Conservation (phyloP, 2,329 filamentous ascomycete species). For the Fusarium circinatum region DNA sequence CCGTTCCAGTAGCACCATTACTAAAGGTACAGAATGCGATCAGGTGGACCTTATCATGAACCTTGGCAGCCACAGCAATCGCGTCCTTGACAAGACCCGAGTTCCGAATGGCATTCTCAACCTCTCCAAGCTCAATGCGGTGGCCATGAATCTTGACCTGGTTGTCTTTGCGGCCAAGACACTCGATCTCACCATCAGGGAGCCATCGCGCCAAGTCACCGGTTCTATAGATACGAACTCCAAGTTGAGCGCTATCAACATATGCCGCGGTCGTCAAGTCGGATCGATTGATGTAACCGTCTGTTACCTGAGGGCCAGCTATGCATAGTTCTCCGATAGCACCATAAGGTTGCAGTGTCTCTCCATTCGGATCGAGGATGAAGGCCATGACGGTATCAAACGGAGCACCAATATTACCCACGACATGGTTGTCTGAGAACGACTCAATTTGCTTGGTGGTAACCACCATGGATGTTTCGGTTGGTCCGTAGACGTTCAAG, state of each 20-base stretch:
- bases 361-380: not conserved
- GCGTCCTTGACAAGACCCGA: not conserved
- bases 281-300: not conserved
- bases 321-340: not conserved
- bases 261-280: not conserved
- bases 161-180: slow-evolving; percentile 40
- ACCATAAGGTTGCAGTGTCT: not conserved
- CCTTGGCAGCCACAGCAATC: not conserved
- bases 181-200: slow-evolving; percentile 23
- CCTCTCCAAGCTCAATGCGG: slow-evolving; percentile 43
- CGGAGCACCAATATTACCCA: not conserved
- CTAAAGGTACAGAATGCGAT: not conserved
- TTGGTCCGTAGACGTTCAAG: not conserved
- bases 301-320: not conserved
- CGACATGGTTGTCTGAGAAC: rapidly evolving
- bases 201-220: slow-evolving; percentile 35
- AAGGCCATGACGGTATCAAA: slow-evolving; percentile 1
- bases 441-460: not conserved
- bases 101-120: slow-evolving; percentile 32
- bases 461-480: not conserved
- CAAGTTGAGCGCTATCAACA: not conserved
- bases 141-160: slow-evolving; percentile 45
- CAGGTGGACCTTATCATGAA: not conserved
- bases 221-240: slow-evolving; percentile 10
- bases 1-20: not conserved